Base-by-base conservation (phyloP, 2,329 filamentous ascomycete species). In the Graphium sp. region DNA sequence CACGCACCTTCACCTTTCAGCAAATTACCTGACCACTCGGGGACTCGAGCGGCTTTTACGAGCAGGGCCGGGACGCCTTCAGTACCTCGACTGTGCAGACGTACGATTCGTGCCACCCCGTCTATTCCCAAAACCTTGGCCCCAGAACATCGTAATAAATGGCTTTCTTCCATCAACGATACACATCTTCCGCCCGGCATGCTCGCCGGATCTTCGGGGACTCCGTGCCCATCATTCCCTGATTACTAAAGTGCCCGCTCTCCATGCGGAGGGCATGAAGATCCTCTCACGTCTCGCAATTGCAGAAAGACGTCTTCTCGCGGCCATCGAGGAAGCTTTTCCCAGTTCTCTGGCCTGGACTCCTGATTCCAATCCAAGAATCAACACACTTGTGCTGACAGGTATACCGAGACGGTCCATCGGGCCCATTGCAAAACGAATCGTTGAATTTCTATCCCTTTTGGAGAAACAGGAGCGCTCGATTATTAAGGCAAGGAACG, bases 221-320 rank as follows among this genome's bases (percentile, higher is more conserved):
- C 45, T 74, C 2, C 57, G 61, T 9, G 48, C 71, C 5, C 70
- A 75, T 29, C 70, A 75, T 41, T 74, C 68, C 0, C 37, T 73
- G 2, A 56, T 74, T 5, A 75, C 70, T 0, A 55, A 58, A 22
- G 51, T 66, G 7, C 62, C 60, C 2, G 59, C 57, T 0, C 35
- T 70, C 4, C 34, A 49, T 5, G 44, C 51, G 6, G 44, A 51
- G 1, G 47, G 45, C 7, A 38, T 60, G 4, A 51, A 54, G 4
- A 36, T 42, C 3, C 37, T 53, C 32, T 43, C 47, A 7, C 41
- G 50, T 4, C 24, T 52, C 7, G 55, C 53, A 37, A 34, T 62
- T 6, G 56, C 62, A 4, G 63, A 70, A 39, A 58, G 47, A 0
- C 36, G 40, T 2, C 39, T 70, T 22, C 50, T 53, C 7, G 46